Conservation (phyloP, 352 stramenopile genomes). For the Globisporangium acanthophoron region DNA sequence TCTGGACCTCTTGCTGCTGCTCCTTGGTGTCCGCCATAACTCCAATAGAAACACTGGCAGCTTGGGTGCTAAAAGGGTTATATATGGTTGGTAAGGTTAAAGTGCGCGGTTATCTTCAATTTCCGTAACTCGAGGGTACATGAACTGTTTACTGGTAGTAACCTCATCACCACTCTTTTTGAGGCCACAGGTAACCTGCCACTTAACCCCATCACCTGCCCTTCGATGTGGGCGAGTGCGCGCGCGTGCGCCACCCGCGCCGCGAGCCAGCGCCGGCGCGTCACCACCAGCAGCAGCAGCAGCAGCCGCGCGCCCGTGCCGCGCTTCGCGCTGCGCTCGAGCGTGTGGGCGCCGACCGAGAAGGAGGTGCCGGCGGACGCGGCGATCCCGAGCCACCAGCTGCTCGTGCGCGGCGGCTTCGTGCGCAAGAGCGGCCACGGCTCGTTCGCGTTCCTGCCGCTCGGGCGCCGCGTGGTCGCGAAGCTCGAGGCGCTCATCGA, state of each 20-base stretch:
- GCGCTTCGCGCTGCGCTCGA: slow-evolving; percentile 29
- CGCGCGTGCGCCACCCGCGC: too few relatives aligned
- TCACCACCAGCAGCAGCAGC: neutral
- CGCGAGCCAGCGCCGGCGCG: neutral
- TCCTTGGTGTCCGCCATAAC: neutral
- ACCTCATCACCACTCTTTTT: too few relatives aligned
- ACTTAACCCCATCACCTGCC: too few relatives aligned
- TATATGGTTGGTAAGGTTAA: too few relatives aligned
- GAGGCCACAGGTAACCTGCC: too few relatives aligned
- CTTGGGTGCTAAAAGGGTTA: too few relatives aligned
- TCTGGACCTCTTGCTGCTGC: neutral
- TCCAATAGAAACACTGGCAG: too few relatives aligned
- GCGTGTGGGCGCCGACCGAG: slow-evolving; percentile 70
- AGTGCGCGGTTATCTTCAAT: too few relatives aligned
- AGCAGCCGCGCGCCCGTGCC: neutral
- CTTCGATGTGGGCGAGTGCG: too few relatives aligned
- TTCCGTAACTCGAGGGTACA: too few relatives aligned
- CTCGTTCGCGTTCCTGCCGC: slow-evolving; percentile 72
- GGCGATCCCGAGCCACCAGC: slow-evolving; percentile 76
- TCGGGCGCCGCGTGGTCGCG: slow-evolving; percentile 63
- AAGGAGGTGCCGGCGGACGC: slow-evolving; percentile 74
- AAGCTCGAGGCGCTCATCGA: slow-evolving; percentile 85
- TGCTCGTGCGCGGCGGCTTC: slow-evolving; percentile 81
- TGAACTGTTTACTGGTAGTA: too few relatives aligned
- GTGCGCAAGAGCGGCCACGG: slow-evolving; percentile 82